Conservation (phyloP, 129 eudicot species). For the Artemisia argyi region DNA sequence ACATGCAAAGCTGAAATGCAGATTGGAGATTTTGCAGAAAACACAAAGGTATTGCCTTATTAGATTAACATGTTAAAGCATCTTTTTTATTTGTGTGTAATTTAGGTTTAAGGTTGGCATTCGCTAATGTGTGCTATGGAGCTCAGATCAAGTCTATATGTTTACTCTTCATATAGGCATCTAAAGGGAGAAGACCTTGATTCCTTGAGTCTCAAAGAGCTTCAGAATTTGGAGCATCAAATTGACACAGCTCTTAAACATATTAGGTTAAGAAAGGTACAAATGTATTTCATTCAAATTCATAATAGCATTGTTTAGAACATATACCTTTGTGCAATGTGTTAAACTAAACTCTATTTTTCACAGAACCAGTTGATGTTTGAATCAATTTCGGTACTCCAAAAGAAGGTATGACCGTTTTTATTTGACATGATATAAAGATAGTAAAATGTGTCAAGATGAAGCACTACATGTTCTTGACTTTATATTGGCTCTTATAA, state of each 20-base stretch:
- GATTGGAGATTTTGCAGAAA: constrained; percentile 73
- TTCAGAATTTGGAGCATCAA: constrained; percentile 83
- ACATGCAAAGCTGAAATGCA: constrained; percentile 78
- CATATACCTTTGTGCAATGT: neutral
- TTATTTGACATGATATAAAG: neutral
- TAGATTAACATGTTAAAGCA: no score
- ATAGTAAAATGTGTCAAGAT: neutral
- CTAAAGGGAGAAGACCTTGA: constrained; percentile 84
- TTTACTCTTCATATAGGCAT: constrained; percentile 51
- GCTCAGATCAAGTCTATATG: neutral
- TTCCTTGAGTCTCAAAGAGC: constrained; percentile 60
- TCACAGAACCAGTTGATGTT: constrained; percentile 78
- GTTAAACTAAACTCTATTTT: neutral
- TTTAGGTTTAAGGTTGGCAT: neutral
- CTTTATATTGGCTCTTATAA: no score
- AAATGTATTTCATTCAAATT: neutral
- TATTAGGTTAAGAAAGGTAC: constrained; percentile 68
- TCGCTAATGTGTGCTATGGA: neutral
- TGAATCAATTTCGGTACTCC: constrained; percentile 73
- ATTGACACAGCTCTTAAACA: constrained; percentile 71
- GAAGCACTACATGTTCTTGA: no score
- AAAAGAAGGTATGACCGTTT: constrained; percentile 55
- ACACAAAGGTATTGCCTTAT: constrained; percentile 50
- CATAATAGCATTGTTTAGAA: neutral
- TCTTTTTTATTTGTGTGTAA: neutral